These are phyloP conservation scores for Plasmodium sp. DNA, from an alignment of 169 alveolate species.

Conservation along the genomic window DNA sequence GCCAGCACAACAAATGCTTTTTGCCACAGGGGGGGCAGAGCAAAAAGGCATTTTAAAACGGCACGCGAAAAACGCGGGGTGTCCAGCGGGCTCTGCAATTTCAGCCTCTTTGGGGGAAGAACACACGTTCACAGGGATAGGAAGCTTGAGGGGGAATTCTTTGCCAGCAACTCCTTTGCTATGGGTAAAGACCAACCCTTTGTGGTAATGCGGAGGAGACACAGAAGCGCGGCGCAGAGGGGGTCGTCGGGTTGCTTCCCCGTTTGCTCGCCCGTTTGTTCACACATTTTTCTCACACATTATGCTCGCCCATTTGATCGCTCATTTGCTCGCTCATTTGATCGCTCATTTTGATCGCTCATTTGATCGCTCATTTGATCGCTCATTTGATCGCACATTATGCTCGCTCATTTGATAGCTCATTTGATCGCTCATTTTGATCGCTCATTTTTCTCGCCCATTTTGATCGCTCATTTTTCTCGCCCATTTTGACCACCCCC, in stretches of 20 bases:
- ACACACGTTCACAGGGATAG: background rate
- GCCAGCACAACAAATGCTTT: conserved; percentile 21
- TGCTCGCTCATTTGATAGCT: background rate
- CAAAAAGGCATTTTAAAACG: background rate
- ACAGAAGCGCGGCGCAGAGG: background rate
- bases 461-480: background rate
- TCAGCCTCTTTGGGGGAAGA: background rate
- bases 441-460: background rate
- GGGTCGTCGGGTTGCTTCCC: background rate
- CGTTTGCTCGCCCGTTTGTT: background rate
- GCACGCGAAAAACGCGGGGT: background rate
- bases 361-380: background rate
- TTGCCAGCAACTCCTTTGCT: conserved; percentile 29
- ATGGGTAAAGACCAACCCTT: conserved; percentile 59
- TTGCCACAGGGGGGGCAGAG: background rate
- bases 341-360: background rate
- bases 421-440: background rate
- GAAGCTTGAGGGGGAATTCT: conserved; percentile 10
- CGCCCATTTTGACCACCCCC: background rate
- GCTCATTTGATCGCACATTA: background rate
- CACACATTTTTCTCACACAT: background rate
- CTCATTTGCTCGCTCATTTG: background rate
- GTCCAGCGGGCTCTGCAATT: background rate
- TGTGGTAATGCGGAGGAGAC: conserved; percentile 29
- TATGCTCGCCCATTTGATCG: no score